Evolutionary conservation across 148 eudicot genomes (phyloP).

Genomic region (Linanthus parryae): DNA sequence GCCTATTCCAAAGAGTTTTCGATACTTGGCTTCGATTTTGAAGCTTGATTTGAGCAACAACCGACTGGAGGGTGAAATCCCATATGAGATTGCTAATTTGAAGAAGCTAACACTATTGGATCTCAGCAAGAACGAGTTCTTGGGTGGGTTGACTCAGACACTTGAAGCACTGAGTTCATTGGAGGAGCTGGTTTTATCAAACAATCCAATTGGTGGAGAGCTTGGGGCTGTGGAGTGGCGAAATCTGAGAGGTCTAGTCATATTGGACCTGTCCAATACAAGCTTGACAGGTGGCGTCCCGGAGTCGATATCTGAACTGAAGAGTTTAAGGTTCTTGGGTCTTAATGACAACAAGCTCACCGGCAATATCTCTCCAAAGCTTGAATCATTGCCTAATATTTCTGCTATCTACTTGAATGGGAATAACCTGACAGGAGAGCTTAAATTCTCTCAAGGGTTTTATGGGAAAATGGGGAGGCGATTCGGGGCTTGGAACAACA

Average conservation of each 20-base stretch:
- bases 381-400: slow-evolving; percentile 46
- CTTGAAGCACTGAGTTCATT: slow-evolving; percentile 55
- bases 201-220: slow-evolving; percentile 70
- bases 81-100: slow-evolving; percentile 37
- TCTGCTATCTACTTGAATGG: slow-evolving; percentile 66
- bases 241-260: slow-evolving; percentile 33
- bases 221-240: slow-evolving; percentile 47
- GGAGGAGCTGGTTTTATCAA: slow-evolving; percentile 62
- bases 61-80: slow-evolving; percentile 48
- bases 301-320: slow-evolving; percentile 40
- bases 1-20: slow-evolving; percentile 40
- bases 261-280: slow-evolving; percentile 54
- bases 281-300: slow-evolving; percentile 67
- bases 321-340: slow-evolving; percentile 61
- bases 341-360: slow-evolving; percentile 61
- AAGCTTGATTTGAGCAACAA: slow-evolving; percentile 90
- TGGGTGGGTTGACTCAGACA: slow-evolving; percentile 52
- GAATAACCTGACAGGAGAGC: slow-evolving; percentile 67
- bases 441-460: slow-evolving; percentile 47
- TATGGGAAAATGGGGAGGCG: slow-evolving; percentile 73
- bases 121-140: slow-evolving; percentile 54
- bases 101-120: slow-evolving; percentile 69
- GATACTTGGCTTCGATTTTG: slow-evolving; percentile 50
- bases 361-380: slow-evolving; percentile 46
- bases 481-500: slow-evolving; percentile 75